Percentiles rank a stretch among this genome's conserved stretches.
Evolutionary conservation across 768 basidiomycete species (phyloP).

Genomic region (Leccinum barrowsii): DNA sequence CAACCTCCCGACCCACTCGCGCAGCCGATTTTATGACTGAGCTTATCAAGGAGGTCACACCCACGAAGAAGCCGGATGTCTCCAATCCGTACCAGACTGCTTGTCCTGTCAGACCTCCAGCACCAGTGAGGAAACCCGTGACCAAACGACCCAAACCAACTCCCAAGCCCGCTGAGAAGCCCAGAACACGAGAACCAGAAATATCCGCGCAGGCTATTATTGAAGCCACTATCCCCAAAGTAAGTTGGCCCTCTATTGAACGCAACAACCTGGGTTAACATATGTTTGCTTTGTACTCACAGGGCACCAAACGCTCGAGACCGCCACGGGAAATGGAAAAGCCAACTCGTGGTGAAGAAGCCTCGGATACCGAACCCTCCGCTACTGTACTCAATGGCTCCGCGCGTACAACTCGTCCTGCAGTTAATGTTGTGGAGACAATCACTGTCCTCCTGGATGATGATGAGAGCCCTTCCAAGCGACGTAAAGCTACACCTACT

Average conservation of each 20-base stretch:
- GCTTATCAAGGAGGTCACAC: constrained; percentile 68
- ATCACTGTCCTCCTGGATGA: constrained; percentile 38
- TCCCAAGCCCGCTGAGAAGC: constrained; percentile 35
- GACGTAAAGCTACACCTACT: constrained; percentile 39
- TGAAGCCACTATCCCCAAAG: constrained; percentile 75
- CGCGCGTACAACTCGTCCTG: constrained; percentile 1
- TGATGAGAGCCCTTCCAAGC: constrained; percentile 43
- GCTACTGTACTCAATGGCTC: constrained; percentile 16
- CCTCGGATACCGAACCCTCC: constrained; percentile 8
- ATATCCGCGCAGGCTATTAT: constrained; percentile 65
- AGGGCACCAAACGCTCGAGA: constrained; percentile 78
- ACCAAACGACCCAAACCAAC: constrained; percentile 36
- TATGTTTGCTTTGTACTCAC: constrained; percentile 6
- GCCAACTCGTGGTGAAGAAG: constrained; percentile 9
- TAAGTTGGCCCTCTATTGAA: constrained; percentile 26
- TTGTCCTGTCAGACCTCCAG: constrained; percentile 55
- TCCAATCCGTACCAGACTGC: constrained; percentile 77
- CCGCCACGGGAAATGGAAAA: constrained; percentile 59
- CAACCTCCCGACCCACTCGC: constrained; percentile 46
- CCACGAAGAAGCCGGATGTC: constrained; percentile 60
- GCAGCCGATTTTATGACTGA: constrained; percentile 68
- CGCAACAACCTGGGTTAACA: constrained; percentile 4
- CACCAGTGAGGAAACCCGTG: constrained; percentile 39
- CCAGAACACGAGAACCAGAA: constrained; percentile 27
- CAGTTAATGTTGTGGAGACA: constrained; percentile 28